phyloP scores from a whole-genome alignment of 139 green algal species.

The Diplosphaera chodatii region DNA sequence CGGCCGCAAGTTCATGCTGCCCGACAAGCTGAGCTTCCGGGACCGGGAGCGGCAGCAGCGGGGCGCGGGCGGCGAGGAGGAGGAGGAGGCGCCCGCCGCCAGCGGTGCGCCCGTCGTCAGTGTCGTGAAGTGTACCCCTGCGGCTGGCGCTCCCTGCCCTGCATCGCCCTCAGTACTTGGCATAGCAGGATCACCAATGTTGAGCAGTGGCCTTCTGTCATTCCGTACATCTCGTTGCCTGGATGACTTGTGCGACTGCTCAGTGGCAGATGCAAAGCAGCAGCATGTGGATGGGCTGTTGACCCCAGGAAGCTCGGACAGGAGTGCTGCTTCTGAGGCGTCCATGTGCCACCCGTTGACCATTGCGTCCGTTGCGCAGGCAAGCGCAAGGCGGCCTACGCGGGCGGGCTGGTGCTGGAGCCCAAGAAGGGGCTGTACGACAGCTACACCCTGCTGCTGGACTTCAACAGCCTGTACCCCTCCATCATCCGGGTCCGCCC shows the following conservation, averaged over 20 bases:
- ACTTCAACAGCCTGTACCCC: constrained; percentile 99
- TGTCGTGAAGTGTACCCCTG: too few relatives aligned
- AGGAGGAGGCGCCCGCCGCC: too few relatives aligned
- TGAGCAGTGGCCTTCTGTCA: too few relatives aligned
- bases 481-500: constrained; percentile 90
- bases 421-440: constrained; percentile 99
- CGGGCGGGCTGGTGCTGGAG: constrained; percentile 95
- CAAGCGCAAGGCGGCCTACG: constrained; percentile 63
- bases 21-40: constrained; percentile 74
- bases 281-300: too few relatives aligned
- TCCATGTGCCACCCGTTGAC: not conserved
- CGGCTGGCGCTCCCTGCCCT: too few relatives aligned
- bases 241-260: too few relatives aligned
- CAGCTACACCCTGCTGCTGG: constrained; percentile 91
- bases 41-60: constrained; percentile 1
- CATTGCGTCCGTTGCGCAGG: not conserved
- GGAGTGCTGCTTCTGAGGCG: constrained; percentile 2
- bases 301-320: not conserved
- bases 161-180: too few relatives aligned
- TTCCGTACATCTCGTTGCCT: too few relatives aligned
- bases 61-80: not conserved
- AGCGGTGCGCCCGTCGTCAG: too few relatives aligned
- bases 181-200: too few relatives aligned
- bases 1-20: constrained; percentile 89
- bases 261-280: too few relatives aligned